Conservation (phyloP, 768 basidiomycete genomes). For the Cubamyces sp. region DNA sequence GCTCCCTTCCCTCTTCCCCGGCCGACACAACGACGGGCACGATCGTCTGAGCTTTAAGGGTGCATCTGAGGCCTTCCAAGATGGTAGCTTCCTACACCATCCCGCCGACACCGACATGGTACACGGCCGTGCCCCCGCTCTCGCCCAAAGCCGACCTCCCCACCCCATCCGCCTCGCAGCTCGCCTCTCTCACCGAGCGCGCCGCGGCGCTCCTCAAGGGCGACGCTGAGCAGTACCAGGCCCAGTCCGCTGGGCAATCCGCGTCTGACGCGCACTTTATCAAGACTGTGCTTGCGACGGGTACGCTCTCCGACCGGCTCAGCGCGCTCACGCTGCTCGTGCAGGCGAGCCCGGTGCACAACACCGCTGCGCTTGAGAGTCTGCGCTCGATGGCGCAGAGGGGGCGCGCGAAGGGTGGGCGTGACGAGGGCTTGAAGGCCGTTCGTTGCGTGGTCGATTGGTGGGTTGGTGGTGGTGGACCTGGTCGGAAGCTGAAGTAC, state of each 20-base stretch:
- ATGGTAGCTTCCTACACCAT: constrained; percentile 30
- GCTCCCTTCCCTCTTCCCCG: not conserved
- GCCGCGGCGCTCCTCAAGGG: constrained; percentile 52
- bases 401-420: constrained; percentile 81
- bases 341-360: constrained; percentile 86
- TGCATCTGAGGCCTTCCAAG: not conserved
- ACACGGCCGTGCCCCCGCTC: constrained; percentile 50
- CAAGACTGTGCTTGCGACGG: constrained; percentile 80
- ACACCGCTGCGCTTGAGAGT: constrained; percentile 76
- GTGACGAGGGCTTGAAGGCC: constrained; percentile 93
- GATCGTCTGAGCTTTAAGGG: not conserved
- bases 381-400: constrained; percentile 77
- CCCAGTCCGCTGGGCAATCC: constrained; percentile 49
- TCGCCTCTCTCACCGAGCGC: constrained; percentile 48
- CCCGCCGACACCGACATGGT: constrained; percentile 55
- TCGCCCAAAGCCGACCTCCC: constrained; percentile 32
- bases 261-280: constrained; percentile 82
- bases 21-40: not conserved
- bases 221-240: constrained; percentile 50
- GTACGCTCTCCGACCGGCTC: constrained; percentile 90
- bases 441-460: constrained; percentile 92
- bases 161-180: constrained; percentile 46
- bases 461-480: constrained; percentile 96
- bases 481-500: constrained; percentile 83
- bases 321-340: constrained; percentile 90